A percentile compares a stretch with the other conserved stretches of the same genome.
Conservation (phyloP, 1,139 yeast species). For the Yamadazyma atlantica region DNA sequence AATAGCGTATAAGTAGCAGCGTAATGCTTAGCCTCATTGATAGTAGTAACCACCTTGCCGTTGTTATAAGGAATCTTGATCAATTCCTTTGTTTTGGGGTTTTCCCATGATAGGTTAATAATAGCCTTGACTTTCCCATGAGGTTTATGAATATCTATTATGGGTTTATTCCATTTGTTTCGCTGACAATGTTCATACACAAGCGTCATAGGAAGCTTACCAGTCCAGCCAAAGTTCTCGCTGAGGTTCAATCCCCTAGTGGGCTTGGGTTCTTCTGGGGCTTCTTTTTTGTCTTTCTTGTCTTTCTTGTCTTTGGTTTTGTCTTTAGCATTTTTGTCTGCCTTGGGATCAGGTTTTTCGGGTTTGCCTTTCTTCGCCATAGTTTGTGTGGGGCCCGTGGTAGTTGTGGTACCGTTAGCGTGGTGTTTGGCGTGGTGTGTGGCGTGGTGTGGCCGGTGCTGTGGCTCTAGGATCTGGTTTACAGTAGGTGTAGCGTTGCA, state of each 20-base stretch:
- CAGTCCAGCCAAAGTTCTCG: conserved; percentile 77
- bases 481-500: too few species aligned
- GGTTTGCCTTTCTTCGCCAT: conserved; percentile 13
- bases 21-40: conserved; percentile 85
- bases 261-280: conserved; percentile 24
- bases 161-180: conserved; percentile 85
- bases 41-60: conserved; percentile 66
- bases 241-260: conserved; percentile 45
- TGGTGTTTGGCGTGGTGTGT: too few species aligned
- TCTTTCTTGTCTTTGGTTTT: conserved; percentile 7
- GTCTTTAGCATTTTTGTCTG: conserved; percentile 4
- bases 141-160: conserved; percentile 62
- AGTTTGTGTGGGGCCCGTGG: neutral
- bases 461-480: too few species aligned
- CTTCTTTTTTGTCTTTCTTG: conserved; percentile 7
- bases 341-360: neutral
- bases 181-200: conserved; percentile 87
- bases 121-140: conserved; percentile 60
- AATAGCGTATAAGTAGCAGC: conserved; percentile 88
- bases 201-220: conserved; percentile 85
- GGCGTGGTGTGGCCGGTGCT: too few species aligned
- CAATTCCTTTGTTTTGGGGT: conserved; percentile 76
- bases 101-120: conserved; percentile 64
- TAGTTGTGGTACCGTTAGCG: too few species aligned
- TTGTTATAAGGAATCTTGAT: conserved; percentile 64